Evolutionary conservation across 2,329 filamentous ascomycete genomes (phyloP).

Genomic region (Talaromyces sp.): DNA sequence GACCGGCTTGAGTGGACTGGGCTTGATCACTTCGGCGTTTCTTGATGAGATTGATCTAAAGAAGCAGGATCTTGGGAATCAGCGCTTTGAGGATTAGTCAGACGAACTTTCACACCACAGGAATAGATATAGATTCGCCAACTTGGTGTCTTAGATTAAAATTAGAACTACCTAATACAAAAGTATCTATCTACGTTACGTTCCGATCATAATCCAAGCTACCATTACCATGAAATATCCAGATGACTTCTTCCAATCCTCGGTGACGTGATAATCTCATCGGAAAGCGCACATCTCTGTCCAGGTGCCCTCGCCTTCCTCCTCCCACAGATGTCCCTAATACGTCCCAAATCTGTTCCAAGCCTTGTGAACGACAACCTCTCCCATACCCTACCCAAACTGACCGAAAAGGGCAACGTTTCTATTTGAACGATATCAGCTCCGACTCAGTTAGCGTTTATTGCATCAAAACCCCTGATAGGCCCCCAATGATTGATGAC

Average conservation of each 20-base stretch:
- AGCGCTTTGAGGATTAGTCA: slow-evolving; percentile 3
- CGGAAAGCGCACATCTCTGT: background rate
- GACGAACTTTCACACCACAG: background rate
- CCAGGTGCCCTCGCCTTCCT: background rate
- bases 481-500: background rate
- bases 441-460: background rate
- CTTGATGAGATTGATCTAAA: background rate
- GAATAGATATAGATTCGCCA: background rate
- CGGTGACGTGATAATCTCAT: too few species aligned
- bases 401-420: background rate
- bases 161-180: too few species aligned
- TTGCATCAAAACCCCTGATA: background rate
- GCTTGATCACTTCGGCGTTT: background rate
- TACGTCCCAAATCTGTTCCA: background rate
- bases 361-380: background rate
- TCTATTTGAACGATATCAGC: background rate
- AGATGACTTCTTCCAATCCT: too few species aligned
- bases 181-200: too few species aligned
- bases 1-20: background rate
- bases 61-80: background rate
- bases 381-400: background rate
- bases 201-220: too few species aligned
- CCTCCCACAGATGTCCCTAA: background rate
- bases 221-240: too few species aligned
- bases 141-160: background rate